phyloP scores from a whole-genome alignment of 768 basidiomycete species.

The Macrolepiota fuliginosa region DNA sequence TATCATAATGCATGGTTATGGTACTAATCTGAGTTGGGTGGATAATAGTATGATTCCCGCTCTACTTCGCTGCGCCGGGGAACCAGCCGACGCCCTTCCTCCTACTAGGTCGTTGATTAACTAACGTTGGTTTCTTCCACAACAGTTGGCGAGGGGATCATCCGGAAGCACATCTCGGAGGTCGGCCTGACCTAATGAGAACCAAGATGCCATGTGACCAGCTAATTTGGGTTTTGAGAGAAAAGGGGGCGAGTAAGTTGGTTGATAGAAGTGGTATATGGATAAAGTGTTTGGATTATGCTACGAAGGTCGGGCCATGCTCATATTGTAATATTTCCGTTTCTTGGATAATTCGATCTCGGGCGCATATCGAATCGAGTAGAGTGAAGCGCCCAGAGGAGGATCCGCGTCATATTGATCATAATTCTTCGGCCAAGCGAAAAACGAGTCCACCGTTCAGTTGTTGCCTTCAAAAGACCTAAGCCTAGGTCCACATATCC shows the following conservation, averaged over 20 bases:
- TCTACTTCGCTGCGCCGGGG: no score
- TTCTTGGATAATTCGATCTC: not conserved
- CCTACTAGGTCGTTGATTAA: not conserved
- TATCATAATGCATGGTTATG: not conserved
- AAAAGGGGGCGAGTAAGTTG: no score
- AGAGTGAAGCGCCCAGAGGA: not conserved
- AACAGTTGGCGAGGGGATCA: slow-evolving; percentile 64
- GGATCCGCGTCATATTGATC: not conserved
- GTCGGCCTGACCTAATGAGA: slow-evolving; percentile 41
- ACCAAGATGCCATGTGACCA: not conserved
- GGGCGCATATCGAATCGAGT: not conserved
- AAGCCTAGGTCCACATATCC: slow-evolving; percentile 7
- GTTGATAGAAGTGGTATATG: no score
- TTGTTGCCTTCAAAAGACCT: slow-evolving; percentile 4
- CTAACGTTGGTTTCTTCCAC: not conserved
- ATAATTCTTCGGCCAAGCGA: not conserved
- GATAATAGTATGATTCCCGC: not conserved
- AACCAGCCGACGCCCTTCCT: not conserved
- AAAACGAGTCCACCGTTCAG: not conserved
- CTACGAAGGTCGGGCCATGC: not conserved
- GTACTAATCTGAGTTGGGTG: not conserved
- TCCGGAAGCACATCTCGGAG: slow-evolving; percentile 61
- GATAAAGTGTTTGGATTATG: no score
- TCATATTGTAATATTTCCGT: not conserved
- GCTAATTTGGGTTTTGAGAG: not conserved